These are phyloP conservation scores for Calonectria hawksworthii DNA, from an alignment of 2,329 filamentous ascomycete species.

Conservation along the genomic window DNA sequence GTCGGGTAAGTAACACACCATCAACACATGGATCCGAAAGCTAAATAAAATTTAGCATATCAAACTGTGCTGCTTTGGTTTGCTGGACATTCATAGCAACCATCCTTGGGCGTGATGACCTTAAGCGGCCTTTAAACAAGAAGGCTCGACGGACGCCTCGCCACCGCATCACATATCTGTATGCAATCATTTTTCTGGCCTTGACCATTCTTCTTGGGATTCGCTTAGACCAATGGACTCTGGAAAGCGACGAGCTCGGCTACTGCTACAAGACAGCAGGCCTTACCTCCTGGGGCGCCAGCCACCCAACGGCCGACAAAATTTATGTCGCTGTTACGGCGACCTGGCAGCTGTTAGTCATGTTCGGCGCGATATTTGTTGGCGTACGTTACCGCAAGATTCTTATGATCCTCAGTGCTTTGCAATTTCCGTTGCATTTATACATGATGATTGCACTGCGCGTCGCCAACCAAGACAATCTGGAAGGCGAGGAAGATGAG, in stretches of 20 bases:
- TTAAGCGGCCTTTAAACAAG: not conserved
- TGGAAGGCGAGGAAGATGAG: not conserved
- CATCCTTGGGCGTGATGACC: not conserved
- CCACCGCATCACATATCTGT: not conserved
- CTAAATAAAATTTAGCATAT: not conserved
- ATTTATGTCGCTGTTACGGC: not conserved
- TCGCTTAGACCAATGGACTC: not conserved
- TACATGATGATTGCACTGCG: conserved; percentile 4
- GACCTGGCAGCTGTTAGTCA: not conserved
- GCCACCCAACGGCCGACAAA: not conserved
- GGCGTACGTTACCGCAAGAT: not conserved
- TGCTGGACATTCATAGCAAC: not conserved
- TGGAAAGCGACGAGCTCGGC: not conserved
- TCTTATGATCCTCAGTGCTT: not conserved
- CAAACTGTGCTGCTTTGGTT: not conserved
- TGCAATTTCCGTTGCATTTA: not conserved
- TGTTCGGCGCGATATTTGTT: not conserved
- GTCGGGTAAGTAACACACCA: not conserved
- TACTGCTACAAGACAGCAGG: not conserved
- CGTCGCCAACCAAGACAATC: not conserved
- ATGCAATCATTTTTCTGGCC: not conserved
- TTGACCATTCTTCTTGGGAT: not conserved
- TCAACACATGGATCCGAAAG: not conserved
- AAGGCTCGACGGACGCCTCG: not conserved
- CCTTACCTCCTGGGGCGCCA: not conserved